phyloP scores from a whole-genome alignment of 495 filamentous ascomycete species.

The Penicillium silybi region DNA sequence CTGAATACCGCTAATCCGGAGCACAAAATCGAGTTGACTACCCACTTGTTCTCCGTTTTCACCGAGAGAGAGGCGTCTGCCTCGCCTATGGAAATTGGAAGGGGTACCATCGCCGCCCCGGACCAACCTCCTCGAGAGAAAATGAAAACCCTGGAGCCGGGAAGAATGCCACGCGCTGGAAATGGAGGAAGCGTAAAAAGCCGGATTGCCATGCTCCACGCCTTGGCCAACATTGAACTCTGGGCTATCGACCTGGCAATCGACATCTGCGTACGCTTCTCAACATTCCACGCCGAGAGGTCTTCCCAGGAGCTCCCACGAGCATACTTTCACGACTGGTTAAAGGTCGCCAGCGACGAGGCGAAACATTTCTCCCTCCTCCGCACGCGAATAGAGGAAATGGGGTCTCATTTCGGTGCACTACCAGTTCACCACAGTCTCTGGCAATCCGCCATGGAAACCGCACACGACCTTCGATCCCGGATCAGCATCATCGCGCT shows the following conservation, averaged over 20 bases:
- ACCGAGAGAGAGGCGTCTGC: conserved; percentile 34
- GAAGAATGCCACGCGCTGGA: conserved; percentile 41
- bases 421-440: conserved; percentile 50
- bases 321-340: conserved; percentile 51
- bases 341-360: conserved; percentile 52
- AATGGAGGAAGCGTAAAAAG: conserved; percentile 46
- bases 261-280: conserved; percentile 51
- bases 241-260: conserved; percentile 56
- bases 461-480: conserved; percentile 46
- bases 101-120: conserved; percentile 35
- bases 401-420: conserved; percentile 48
- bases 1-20: conserved; percentile 49
- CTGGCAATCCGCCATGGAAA: conserved; percentile 46
- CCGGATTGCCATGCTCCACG: conserved; percentile 49
- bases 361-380: conserved; percentile 53
- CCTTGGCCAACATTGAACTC: conserved; percentile 50
- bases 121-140: conserved; percentile 44
- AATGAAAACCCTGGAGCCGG: conserved; percentile 37
- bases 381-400: conserved; percentile 45
- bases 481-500: conserved; percentile 51
- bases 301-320: conserved; percentile 35
- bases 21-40: conserved; percentile 51
- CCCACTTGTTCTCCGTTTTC: conserved; percentile 45
- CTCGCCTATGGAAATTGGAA: conserved; percentile 45
- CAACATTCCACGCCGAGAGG: conserved; percentile 41